These are phyloP conservation scores for Microsporum audouinii DNA, from an alignment of 2,329 filamentous ascomycete genomes.

Conservation along the genomic window DNA sequence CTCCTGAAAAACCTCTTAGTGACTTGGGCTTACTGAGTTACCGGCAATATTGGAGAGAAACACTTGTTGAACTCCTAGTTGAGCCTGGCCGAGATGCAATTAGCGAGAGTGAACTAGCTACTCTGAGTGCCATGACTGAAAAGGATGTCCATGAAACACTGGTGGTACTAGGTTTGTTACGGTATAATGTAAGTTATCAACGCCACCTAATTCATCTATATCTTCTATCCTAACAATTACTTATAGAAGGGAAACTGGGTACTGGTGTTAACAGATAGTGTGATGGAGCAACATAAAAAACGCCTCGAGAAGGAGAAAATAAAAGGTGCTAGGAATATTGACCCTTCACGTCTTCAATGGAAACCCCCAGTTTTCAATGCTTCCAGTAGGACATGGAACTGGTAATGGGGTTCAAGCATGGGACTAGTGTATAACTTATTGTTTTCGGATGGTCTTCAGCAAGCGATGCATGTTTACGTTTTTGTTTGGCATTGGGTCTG, in stretches of 20 bases:
- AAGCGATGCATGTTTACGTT: conserved; percentile 3
- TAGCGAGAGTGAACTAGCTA: conserved; percentile 75
- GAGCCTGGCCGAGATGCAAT: conserved; percentile 54
- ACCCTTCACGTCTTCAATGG: conserved; percentile 73
- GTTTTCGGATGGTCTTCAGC: not conserved
- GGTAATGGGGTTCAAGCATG: conserved; percentile 43
- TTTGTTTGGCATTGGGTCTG: not conserved
- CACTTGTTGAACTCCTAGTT: conserved; percentile 76
- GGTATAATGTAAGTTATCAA: conserved; percentile 55
- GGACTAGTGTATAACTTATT: not conserved
- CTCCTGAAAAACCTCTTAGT: conserved; percentile 89
- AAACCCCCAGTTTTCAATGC: conserved; percentile 93
- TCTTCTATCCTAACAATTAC: conserved; percentile 9
- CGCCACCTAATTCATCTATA: not conserved
- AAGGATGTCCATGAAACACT: conserved; percentile 92
- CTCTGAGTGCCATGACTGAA: conserved; percentile 82
- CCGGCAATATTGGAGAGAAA: conserved; percentile 95
- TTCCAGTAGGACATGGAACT: conserved; percentile 85
- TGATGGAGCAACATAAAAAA: conserved; percentile 57
- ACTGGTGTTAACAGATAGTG: conserved; percentile 76
- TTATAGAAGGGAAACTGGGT: conserved; percentile 78
- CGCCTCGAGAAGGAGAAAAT: conserved; percentile 67
- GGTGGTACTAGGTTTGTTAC: conserved; percentile 86
- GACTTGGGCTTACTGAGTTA: conserved; percentile 90
- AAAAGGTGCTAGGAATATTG: conserved; percentile 64